Evolutionary conservation across 129 eudicot species (phyloP).

Genomic region (Calendula officinalis): DNA sequence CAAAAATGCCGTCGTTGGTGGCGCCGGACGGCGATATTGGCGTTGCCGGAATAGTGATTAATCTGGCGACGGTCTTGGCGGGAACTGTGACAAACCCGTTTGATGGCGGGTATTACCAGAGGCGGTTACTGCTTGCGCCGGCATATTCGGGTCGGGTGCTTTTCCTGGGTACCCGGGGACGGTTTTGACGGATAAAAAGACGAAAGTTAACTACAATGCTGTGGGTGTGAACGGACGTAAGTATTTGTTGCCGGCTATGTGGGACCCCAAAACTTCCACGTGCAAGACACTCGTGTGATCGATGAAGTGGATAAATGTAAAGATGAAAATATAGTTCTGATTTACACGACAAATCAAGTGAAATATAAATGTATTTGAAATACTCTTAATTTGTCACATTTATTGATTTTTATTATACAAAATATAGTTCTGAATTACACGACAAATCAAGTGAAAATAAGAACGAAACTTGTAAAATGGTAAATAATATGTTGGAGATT

Average conservation of each 20-base stretch:
- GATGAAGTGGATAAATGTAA: not conserved
- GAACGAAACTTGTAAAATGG: too few species aligned
- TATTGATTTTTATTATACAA: too few species aligned
- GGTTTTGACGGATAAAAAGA: constrained; percentile 51
- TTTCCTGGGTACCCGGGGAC: constrained; percentile 68
- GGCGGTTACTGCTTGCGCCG: constrained; percentile 70
- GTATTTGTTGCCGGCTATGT: constrained; percentile 75
- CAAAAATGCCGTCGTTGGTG: constrained; percentile 63
- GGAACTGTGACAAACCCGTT: constrained; percentile 88
- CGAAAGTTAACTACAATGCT: constrained; percentile 63
- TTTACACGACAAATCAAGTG: too few species aligned
- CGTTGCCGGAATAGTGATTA: constrained; percentile 77
- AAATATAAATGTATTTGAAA: too few species aligned
- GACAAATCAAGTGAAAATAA: too few species aligned
- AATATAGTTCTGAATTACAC: too few species aligned
- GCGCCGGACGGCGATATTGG: constrained; percentile 78
- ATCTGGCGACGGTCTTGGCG: constrained; percentile 73
- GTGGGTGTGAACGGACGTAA: constrained; percentile 53
- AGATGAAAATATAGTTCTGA: too few species aligned
- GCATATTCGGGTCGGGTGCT: constrained; percentile 79
- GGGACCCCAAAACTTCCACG: constrained; percentile 58
- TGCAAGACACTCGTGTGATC: constrained; percentile 61
- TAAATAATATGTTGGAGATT: too few species aligned
- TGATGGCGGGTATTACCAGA: constrained; percentile 69
- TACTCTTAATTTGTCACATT: too few species aligned